Base-by-base conservation (phyloP, 78 protist species). In the Mastigamoeba balamuthi region DNA sequence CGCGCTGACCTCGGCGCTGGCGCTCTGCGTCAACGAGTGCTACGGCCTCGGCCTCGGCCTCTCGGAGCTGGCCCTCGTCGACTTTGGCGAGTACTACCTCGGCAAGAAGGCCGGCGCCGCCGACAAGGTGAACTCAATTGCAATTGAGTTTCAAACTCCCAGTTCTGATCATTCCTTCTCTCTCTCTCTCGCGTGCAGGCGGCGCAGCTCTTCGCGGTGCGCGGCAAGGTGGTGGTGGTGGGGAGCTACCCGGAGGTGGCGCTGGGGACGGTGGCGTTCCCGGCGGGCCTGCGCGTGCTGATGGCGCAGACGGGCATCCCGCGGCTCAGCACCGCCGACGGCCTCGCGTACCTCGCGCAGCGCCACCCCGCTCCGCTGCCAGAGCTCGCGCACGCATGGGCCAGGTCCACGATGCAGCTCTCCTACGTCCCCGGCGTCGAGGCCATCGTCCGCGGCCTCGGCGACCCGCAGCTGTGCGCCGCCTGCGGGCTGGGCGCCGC, bases 101-200 rank as follows among this genome's bases (percentile, higher is more conserved):
- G 85, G 85, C 10, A 80, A 80, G 40, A 23, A 40, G n/a, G 85
- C 66, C n/a, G 85, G 85, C 64, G 79, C 85, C 4, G 64, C 85
- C 30, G 85, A 80, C 41, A 72, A 74, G 35, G n/a, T n/a, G n/a
- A n/a, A n/a, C n/a, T n/a, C n/a, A n/a, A n/a, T n/a, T n/a, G n/a
- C n/a, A n/a, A n/a, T n/a, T n/a, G n/a, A n/a, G n/a, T n/a, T n/a
- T n/a, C n/a, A n/a, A n/a, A n/a, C n/a, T n/a, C n/a, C n/a, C n/a
- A n/a, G n/a, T n/a, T n/a, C n/a, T n/a, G n/a, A n/a, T n/a, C n/a
- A n/a, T n/a, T n/a, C n/a, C n/a, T n/a, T n/a, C n/a, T n/a, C n/a
- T n/a, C n/a, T n/a, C n/a, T n/a, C n/a, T n/a, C n/a, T n/a, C n/a
- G n/a, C n/a, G n/a, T n/a, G n/a, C n/a, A n/a, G n/a, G 58, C 58